These are phyloP conservation scores for Rhododendron vialii DNA, from an alignment of 148 eudicot genomes.

Conservation along the genomic window DNA sequence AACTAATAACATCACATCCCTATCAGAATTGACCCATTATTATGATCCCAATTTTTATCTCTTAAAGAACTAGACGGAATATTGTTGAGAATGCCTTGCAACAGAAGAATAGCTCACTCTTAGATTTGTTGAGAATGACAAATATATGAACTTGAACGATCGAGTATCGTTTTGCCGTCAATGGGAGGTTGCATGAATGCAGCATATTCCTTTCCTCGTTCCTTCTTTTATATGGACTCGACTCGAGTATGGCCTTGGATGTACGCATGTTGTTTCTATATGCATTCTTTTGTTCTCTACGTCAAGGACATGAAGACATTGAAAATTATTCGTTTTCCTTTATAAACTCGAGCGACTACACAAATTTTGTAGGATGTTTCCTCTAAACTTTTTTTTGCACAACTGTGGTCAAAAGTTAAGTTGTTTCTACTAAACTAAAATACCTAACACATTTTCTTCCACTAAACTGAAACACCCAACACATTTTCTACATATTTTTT, in stretches of 20 bases:
- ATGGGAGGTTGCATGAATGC: not conserved
- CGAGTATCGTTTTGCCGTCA: not conserved
- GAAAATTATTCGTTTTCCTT: not conserved
- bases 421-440: too few relatives aligned
- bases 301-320: not conserved
- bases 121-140: not conserved
- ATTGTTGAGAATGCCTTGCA: not conserved
- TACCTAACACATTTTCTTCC: too few relatives aligned
- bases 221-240: not conserved
- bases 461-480: too few relatives aligned
- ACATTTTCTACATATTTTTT: too few relatives aligned
- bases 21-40: not conserved
- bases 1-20: not conserved
- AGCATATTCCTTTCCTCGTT: not conserved
- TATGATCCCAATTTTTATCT: not conserved
- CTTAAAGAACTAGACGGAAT: not conserved
- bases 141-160: not conserved
- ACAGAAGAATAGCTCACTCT: not conserved
- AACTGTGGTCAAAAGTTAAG: too few relatives aligned
- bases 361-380: not conserved
- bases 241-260: not conserved
- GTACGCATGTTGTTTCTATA: not conserved
- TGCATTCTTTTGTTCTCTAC: not conserved
- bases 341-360: not conserved
- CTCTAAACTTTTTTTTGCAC: too few relatives aligned